These are phyloP conservation scores for Neoboletus brunneissimus DNA, from an alignment of 768 basidiomycete species.

Conservation along the genomic window DNA sequence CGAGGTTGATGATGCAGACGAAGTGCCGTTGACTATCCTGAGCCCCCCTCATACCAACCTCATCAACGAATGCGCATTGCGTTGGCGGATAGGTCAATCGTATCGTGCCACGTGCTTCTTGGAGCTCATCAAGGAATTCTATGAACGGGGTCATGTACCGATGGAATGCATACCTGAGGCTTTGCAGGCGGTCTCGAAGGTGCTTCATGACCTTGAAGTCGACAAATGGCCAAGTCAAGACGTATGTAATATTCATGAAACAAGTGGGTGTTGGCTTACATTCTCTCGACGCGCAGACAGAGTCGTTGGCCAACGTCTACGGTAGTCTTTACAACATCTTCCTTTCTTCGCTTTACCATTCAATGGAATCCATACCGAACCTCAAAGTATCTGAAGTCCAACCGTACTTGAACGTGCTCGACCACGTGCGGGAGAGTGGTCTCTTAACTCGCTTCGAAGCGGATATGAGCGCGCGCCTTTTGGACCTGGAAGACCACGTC, in stretches of 20 bases:
- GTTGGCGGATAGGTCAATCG: constrained; percentile 85
- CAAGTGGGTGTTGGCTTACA: constrained; percentile 3
- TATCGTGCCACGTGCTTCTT: constrained; percentile 80
- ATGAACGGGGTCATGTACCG: constrained; percentile 87
- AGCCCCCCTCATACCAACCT: constrained; percentile 76
- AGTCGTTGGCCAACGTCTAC: constrained; percentile 65
- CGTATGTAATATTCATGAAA: constrained; percentile 46
- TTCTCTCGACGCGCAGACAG: constrained; percentile 43
- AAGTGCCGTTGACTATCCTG: constrained; percentile 91
- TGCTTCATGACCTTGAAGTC: constrained; percentile 64
- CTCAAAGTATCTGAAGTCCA: constrained; percentile 70
- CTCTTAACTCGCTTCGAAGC: constrained; percentile 72
- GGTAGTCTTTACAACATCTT: constrained; percentile 83
- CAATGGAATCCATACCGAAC: constrained; percentile 72
- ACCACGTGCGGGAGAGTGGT: constrained; percentile 65
- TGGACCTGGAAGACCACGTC: constrained; percentile 66
- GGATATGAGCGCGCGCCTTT: constrained; percentile 64
- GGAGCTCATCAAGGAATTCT: constrained; percentile 82
- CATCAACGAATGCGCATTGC: constrained; percentile 80
- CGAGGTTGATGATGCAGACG: constrained; percentile 90
- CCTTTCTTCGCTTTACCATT: constrained; percentile 78
- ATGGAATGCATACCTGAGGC: constrained; percentile 94
- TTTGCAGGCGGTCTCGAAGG: constrained; percentile 66
- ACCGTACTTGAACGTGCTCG: constrained; percentile 63
- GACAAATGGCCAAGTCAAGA: constrained; percentile 80